Evolutionary conservation across 2,329 filamentous ascomycete species (phyloP).

Genomic region (Fusarium annulatum): DNA sequence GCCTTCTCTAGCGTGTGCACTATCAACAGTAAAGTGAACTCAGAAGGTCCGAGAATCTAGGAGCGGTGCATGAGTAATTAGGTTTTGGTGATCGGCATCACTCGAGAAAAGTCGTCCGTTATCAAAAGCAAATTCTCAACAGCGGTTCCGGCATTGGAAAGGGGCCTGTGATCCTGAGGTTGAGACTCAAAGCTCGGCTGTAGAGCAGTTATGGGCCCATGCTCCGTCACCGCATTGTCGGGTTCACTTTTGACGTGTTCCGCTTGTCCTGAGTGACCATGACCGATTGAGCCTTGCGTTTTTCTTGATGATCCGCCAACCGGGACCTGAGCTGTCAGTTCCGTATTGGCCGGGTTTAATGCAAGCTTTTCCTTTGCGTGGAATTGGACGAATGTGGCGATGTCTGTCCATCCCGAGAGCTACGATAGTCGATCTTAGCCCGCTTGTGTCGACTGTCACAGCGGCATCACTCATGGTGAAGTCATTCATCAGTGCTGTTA

Average conservation of each 20-base stretch:
- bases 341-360: conserved; percentile 21
- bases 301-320: conserved; percentile 21
- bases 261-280: conserved; percentile 19
- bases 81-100: conserved; percentile 24
- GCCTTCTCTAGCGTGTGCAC: conserved; percentile 29
- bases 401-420: conserved; percentile 29
- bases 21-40: conserved; percentile 21
- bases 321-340: conserved; percentile 31
- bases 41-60: conserved; percentile 5
- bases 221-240: conserved; percentile 23
- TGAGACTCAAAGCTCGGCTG: neutral
- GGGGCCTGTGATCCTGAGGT: conserved; percentile 1
- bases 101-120: conserved; percentile 6
- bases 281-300: conserved; percentile 16
- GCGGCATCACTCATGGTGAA: conserved; percentile 28
- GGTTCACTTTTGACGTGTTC: conserved; percentile 29
- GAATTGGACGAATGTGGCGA: conserved; percentile 42
- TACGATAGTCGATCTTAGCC: conserved; percentile 40
- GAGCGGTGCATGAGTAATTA: conserved; percentile 23
- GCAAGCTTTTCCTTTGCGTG: conserved; percentile 24
- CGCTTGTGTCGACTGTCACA: conserved; percentile 33
- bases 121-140: neutral
- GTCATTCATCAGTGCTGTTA: conserved; percentile 27
- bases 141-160: conserved; percentile 16
- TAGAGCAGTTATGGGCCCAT: conserved; percentile 8